Evolutionary conservation across 2,329 filamentous ascomycete genomes (phyloP).

Genomic region (Dactylonectria estremocensis): DNA sequence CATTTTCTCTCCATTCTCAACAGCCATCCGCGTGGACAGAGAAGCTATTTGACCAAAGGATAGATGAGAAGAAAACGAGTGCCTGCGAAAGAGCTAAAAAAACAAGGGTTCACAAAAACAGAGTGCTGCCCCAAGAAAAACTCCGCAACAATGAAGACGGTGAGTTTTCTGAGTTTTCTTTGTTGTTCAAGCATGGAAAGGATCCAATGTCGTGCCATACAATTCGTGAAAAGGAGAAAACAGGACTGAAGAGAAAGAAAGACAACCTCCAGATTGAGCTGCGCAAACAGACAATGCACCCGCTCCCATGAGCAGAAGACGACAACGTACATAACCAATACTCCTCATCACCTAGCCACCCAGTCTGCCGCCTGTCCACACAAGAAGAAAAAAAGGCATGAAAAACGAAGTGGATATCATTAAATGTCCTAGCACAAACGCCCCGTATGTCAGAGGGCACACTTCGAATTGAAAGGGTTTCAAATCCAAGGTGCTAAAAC

Average conservation of each 20-base stretch:
- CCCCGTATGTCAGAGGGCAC: slow-evolving; percentile 40
- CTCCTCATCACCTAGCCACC: slow-evolving; percentile 29
- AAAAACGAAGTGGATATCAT: slow-evolving; percentile 51
- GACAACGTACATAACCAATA: slow-evolving; percentile 43
- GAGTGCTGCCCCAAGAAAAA: not conserved
- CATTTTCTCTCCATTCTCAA: not conserved
- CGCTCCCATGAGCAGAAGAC: slow-evolving; percentile 30
- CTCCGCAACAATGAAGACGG: slow-evolving; percentile 33
- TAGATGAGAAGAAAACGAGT: slow-evolving; percentile 2
- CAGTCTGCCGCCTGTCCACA: slow-evolving; percentile 16
- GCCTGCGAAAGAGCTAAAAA: not conserved
- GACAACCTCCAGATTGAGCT: slow-evolving; percentile 22
- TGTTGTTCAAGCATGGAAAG: slow-evolving; percentile 4
- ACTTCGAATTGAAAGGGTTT: slow-evolving; percentile 40
- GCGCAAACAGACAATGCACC: slow-evolving; percentile 30
- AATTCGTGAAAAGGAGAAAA: not conserved
- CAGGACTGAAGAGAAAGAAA: slow-evolving; percentile 17
- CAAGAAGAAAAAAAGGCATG: slow-evolving; percentile 29
- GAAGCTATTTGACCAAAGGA: not conserved
- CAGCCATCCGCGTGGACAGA: not conserved
- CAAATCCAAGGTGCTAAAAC: slow-evolving; percentile 44
- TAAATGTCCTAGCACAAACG: slow-evolving; percentile 51
- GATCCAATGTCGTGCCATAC: not conserved
- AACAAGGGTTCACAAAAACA: no score
- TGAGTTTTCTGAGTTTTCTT: slow-evolving; percentile 16